phyloP scores from a whole-genome alignment of 2,329 filamentous ascomycete genomes.

The Orbilia javanica region DNA sequence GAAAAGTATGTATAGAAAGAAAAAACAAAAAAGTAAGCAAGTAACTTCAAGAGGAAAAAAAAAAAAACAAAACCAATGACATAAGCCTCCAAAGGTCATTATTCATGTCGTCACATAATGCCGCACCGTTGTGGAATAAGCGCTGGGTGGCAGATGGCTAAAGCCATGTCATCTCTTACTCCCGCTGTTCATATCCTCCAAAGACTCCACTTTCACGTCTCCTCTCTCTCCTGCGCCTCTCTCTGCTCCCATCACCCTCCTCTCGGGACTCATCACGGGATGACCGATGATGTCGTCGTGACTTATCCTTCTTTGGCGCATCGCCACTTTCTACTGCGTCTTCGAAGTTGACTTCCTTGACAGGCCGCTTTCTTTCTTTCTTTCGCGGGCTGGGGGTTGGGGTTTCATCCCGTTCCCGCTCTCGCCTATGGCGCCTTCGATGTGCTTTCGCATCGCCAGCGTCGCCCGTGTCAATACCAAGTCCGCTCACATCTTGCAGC shows the following conservation, averaged over 20 bases:
- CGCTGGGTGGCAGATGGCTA: conserved; percentile 8
- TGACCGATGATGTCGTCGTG: conserved; percentile 39
- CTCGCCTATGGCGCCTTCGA: conserved; percentile 43
- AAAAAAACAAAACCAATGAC: conserved; percentile 3
- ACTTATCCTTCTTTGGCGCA: conserved; percentile 49
- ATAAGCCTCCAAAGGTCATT: conserved; percentile 24
- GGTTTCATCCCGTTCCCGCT: conserved; percentile 37
- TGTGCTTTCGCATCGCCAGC: conserved; percentile 37
- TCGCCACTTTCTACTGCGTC: conserved; percentile 55
- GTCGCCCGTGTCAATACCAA: conserved; percentile 50
- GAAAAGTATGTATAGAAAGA: background rate
- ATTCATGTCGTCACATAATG: conserved; percentile 22
- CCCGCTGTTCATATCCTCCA: conserved; percentile 48
- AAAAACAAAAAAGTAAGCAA: background rate
- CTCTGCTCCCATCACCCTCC: conserved; percentile 47
- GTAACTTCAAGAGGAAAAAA: no score
- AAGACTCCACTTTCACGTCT: conserved; percentile 51
- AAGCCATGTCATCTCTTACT: conserved; percentile 24
- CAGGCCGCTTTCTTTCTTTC: conserved; percentile 30
- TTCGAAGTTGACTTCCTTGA: conserved; percentile 57
- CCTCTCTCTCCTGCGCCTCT: conserved; percentile 45
- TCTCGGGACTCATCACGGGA: conserved; percentile 41
- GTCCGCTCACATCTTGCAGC: conserved; percentile 43
- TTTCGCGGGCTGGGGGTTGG: conserved; percentile 48
- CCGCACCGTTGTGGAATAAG: conserved; percentile 7